Percentiles rank a stretch among this genome's conserved stretches.
Evolutionary conservation across 768 basidiomycete genomes (phyloP).

Genomic region (Boletus pseudopeckii): DNA sequence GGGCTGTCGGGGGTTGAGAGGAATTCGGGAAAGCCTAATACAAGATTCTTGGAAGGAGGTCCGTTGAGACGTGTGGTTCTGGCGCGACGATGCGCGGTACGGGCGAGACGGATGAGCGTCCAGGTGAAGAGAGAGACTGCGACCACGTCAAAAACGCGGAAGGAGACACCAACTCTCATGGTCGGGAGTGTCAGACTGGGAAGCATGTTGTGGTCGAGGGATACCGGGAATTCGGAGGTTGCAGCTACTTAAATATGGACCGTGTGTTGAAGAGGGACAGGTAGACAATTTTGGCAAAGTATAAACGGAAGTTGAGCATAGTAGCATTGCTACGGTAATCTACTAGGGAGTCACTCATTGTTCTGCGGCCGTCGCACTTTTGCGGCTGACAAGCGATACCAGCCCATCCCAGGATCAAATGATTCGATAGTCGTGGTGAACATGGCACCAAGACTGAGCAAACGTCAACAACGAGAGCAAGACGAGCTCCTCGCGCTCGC

Average conservation of each 20-base stretch:
- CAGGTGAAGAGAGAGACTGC: conserved; percentile 15
- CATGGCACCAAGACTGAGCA: conserved; percentile 76
- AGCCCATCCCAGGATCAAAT: not conserved
- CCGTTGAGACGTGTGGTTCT: conserved; percentile 39
- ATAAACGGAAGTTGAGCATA: too few species aligned
- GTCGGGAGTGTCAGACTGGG: not conserved
- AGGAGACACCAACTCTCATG: not conserved
- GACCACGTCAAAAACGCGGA: conserved; percentile 7
- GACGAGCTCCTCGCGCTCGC: conserved; percentile 69
- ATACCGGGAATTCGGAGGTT: not conserved
- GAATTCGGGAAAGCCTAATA: conserved; percentile 39
- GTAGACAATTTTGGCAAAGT: too few species aligned
- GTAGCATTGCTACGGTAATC: too few species aligned
- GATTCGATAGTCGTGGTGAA: not conserved
- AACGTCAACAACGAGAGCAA: conserved; percentile 81
- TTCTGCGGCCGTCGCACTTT: too few species aligned
- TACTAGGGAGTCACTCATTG: too few species aligned
- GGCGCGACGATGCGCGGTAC: conserved; percentile 6
- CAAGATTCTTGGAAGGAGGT: conserved; percentile 39
- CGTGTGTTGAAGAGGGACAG: too few species aligned
- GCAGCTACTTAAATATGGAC: not conserved
- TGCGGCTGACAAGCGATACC: not conserved
- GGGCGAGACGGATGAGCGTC: conserved; percentile 12
- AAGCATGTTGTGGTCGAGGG: not conserved
- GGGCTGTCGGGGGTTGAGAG: conserved; percentile 30